A percentile compares a stretch with the other conserved stretches of the same genome.
Evolutionary conservation across 1,284 basidiomycete species (phyloP).

Genomic region (Grifola frondosa): DNA sequence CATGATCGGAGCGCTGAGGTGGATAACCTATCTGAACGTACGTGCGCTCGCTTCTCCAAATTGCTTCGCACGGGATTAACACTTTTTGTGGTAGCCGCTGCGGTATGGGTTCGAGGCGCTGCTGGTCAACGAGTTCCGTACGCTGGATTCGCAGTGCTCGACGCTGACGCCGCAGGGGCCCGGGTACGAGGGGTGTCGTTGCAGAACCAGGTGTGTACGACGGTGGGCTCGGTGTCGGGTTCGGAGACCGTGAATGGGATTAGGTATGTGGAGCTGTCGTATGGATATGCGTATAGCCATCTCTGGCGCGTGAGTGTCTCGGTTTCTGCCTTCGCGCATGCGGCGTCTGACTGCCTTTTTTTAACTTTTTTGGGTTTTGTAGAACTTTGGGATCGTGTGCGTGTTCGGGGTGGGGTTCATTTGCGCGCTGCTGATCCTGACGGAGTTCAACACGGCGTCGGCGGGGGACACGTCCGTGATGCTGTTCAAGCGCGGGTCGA

Average conservation of each 20-base stretch:
- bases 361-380: conserved; percentile 5
- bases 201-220: conserved; percentile 61
- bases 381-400: conserved; percentile 59
- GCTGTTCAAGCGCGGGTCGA: conserved; percentile 45
- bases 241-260: conserved; percentile 48
- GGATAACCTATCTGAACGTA: conserved; percentile 66
- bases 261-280: conserved; percentile 58
- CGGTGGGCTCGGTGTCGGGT: conserved; percentile 52
- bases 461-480: conserved; percentile 34
- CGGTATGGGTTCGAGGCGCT: conserved; percentile 53
- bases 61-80: conserved; percentile 3
- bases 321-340: too few species aligned
- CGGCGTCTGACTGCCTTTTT: background rate
- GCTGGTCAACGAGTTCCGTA: conserved; percentile 58
- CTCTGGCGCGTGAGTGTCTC: conserved; percentile 61
- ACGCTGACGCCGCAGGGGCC: conserved; percentile 45
- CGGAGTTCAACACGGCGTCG: conserved; percentile 44
- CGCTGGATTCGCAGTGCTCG: conserved; percentile 41
- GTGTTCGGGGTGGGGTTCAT: conserved; percentile 52
- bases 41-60: conserved; percentile 28
- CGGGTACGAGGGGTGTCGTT: conserved; percentile 53
- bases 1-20: conserved; percentile 64
- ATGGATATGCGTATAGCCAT: conserved; percentile 58
- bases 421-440: conserved; percentile 48
- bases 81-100: conserved; percentile 36